Base-by-base conservation (phyloP, 352 stramenopile species). In the Pythium volutum region DNA sequence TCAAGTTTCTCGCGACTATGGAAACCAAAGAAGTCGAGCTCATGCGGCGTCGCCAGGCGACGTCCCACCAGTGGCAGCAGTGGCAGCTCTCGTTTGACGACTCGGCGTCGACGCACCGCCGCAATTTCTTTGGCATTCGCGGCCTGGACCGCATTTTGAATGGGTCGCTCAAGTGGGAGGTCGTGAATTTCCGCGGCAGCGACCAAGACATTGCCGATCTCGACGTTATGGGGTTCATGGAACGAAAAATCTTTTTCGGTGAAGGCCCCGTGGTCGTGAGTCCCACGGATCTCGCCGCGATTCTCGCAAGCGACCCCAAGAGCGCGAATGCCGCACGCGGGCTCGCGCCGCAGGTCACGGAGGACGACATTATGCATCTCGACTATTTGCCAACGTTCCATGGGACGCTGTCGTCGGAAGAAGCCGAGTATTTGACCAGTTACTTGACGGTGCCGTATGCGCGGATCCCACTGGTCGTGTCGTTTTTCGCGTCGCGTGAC, bases 381-480 rank as follows among this genome's bases (percentile, higher is more conserved):
- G 86, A 89, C 33, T 88, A 98, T 39, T 68, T 99, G 33, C 97
- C 97, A 6, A 98, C 95, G 0, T 99, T 99, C 71, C 92, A 96
- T 46, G 87, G 96, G 45, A 96, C 97, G 23, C 76, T 99, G n/a
- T 96, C 89, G 14, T 85, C 93, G 22, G 93, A 98, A 55, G 97
- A 99, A 66, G 97, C 93, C 0, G 97, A 99, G 74, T 95, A 98
- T 12, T 91, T 99, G 55, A 89, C 99, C 59, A 97, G 98, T 67
- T 99, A 99, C 71, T 84, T 99, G 55, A 99, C 97, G 6, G 97
- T 98, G 10, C 97, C 97, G 29, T 99, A 99, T 66, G 92, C 98
- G 29, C 73, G 97, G 22, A 99, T 99, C 64, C 97, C 97, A 33
- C 82, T 99, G 6, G 87, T 99, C 29, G 71, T 98, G 10, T 93